These are phyloP conservation scores for Primulina tabacum DNA, from an alignment of 257 asterid genomes.

Conservation along the genomic window DNA sequence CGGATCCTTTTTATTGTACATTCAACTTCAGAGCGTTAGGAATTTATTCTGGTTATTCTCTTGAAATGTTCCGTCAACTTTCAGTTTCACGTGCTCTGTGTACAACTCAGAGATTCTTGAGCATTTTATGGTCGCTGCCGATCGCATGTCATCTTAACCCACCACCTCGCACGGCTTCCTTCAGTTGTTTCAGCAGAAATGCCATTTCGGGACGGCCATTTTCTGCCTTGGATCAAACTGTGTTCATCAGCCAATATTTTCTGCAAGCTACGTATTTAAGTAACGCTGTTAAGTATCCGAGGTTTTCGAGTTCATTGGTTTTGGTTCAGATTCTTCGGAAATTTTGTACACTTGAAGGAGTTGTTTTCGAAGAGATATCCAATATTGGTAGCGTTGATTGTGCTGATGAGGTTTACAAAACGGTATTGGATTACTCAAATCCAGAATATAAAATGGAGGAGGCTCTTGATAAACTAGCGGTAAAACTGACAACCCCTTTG, in stretches of 20 bases:
- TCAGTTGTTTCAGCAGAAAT: constrained; percentile 15
- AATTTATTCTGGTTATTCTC: neutral
- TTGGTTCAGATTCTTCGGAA: constrained; percentile 25
- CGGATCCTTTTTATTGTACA: neutral
- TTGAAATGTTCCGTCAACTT: constrained; percentile 30
- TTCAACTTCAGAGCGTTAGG: constrained; percentile 3
- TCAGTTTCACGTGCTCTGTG: constrained; percentile 22
- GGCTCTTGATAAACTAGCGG: constrained; percentile 57
- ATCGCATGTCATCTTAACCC: constrained; percentile 13
- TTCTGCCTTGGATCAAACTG: neutral
- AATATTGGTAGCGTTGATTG: constrained; percentile 24
- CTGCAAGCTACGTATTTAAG: constrained; percentile 13
- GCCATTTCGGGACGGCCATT: constrained; percentile 5
- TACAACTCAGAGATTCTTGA: constrained; percentile 27
- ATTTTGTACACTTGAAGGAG: constrained; percentile 40
- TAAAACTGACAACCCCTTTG: constrained; percentile 62
- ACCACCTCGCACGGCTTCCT: constrained; percentile 13
- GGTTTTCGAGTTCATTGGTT: constrained; percentile 7
- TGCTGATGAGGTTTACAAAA: constrained; percentile 51
- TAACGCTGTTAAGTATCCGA: constrained; percentile 8
- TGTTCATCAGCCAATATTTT: constrained; percentile 12
- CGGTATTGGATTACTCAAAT: constrained; percentile 53
- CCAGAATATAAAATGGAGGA: constrained; percentile 77
- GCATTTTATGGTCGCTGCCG: constrained; percentile 19
- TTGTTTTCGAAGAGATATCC: constrained; percentile 27